phyloP scores from a whole-genome alignment of 1,284 basidiomycete genomes.

The Apiotrichum siamense region DNA sequence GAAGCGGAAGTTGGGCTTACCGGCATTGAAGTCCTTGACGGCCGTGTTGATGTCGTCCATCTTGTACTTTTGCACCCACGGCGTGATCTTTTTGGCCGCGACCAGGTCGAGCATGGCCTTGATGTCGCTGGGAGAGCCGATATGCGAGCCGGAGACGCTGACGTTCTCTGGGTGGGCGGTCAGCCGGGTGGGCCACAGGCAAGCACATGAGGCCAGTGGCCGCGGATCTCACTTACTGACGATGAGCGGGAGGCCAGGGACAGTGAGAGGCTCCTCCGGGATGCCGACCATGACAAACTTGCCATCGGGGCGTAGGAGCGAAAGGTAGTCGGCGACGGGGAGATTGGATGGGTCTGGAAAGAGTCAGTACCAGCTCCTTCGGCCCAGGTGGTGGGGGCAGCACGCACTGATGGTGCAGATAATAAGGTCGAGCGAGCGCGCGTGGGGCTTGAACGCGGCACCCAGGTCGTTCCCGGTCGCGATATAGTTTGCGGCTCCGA shows the following conservation, averaged over 20 bases:
- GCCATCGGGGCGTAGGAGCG: conserved; percentile 44
- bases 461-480: conserved; percentile 30
- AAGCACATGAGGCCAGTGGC: too few relatives aligned
- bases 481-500: conserved; percentile 48
- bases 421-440: conserved; percentile 46
- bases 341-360: too few relatives aligned
- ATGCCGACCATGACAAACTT: conserved; percentile 44
- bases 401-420: conserved; percentile 43
- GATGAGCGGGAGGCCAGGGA: conserved; percentile 35
- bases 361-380: too few relatives aligned
- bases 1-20: conserved; percentile 48
- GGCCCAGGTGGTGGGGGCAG: too few relatives aligned
- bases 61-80: conserved; percentile 30
- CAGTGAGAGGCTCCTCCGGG: conserved; percentile 26
- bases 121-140: conserved; percentile 46
- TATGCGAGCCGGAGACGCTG: conserved; percentile 27
- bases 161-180: too few relatives aligned
- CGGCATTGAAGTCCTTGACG: too few relatives aligned
- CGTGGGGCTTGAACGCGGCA: conserved; percentile 30
- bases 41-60: conserved; percentile 49
- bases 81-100: conserved; percentile 25
- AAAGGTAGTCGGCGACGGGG: conserved; percentile 39
- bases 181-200: too few relatives aligned
- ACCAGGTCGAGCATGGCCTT: conserved; percentile 42
- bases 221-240: too few relatives aligned